These are phyloP conservation scores for Asterophora parasitica DNA, from an alignment of 768 basidiomycete species.

Conservation along the genomic window DNA sequence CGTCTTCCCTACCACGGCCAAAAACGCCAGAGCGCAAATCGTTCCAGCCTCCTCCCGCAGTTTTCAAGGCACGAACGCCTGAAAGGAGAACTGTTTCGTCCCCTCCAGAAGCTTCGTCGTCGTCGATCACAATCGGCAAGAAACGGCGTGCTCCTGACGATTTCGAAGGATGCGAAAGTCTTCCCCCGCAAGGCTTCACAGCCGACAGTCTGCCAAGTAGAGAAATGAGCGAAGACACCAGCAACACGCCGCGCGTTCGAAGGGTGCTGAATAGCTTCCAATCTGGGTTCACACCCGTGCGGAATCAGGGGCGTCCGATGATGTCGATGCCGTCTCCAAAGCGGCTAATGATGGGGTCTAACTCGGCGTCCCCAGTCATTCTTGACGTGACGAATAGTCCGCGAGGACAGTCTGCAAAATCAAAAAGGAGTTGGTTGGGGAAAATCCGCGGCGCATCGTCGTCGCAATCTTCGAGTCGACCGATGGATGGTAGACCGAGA, in stretches of 20 bases:
- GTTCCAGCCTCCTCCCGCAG: slow-evolving; percentile 27
- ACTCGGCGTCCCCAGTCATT: slow-evolving; percentile 32
- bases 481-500: slow-evolving; percentile 15
- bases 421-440: slow-evolving; percentile 67
- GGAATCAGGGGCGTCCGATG: slow-evolving; percentile 43
- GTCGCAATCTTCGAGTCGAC: slow-evolving; percentile 22
- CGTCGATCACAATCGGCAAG: slow-evolving; percentile 49
- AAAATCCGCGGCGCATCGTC: slow-evolving; percentile 58
- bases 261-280: slow-evolving; percentile 53
- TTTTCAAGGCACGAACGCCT: slow-evolving; percentile 52
- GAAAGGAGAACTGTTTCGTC: slow-evolving; percentile 28
- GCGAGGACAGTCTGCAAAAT: slow-evolving; percentile 37
- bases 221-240: slow-evolving; percentile 23
- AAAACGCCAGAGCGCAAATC: slow-evolving; percentile 50
- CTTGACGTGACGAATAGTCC: slow-evolving; percentile 70
- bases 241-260: slow-evolving; percentile 57
- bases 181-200: slow-evolving; percentile 65
- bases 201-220: slow-evolving; percentile 45
- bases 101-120: slow-evolving; percentile 22
- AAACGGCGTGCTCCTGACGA: slow-evolving; percentile 78
- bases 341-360: slow-evolving; percentile 25
- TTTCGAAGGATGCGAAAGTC: slow-evolving; percentile 50
- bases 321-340: slow-evolving; percentile 46
- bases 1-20: slow-evolving; percentile 37
- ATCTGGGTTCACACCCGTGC: slow-evolving; percentile 70